Percentiles rank a stretch among this genome's conserved stretches.
phyloP scores from a whole-genome alignment of 2,329 filamentous ascomycete species.

The Fusarium transvaalense region DNA sequence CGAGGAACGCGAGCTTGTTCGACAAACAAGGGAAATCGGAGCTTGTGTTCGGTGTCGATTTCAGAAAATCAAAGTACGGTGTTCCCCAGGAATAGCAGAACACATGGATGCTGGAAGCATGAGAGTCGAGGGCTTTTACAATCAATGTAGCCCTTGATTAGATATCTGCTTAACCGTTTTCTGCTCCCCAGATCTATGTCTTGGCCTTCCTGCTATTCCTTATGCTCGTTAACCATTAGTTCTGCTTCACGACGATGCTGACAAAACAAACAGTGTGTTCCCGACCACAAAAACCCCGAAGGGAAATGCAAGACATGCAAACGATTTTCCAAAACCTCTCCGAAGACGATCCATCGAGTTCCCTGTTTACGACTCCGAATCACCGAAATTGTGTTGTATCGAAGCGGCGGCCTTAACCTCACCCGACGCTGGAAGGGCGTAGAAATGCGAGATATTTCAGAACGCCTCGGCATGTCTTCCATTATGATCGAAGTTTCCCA shows the following conservation, averaged over 20 bases:
- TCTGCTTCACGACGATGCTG: neutral
- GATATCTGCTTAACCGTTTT: neutral
- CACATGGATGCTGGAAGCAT: neutral
- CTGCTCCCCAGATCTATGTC: neutral
- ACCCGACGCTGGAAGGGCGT: slow-evolving; percentile 59
- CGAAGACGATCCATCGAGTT: slow-evolving; percentile 61
- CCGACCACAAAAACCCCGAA: slow-evolving; percentile 49
- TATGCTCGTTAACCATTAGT: neutral
- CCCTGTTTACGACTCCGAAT: slow-evolving; percentile 61
- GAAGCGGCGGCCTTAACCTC: slow-evolving; percentile 58
- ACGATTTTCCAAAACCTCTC: slow-evolving; percentile 55
- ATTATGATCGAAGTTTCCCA: slow-evolving; percentile 56
- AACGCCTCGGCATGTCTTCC: slow-evolving; percentile 48
- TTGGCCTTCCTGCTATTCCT: neutral
- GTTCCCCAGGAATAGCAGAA: neutral
- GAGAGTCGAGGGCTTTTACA: neutral
- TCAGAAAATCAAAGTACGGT: slow-evolving; percentile 41
- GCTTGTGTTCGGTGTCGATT: slow-evolving; percentile 43
- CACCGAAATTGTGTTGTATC: slow-evolving; percentile 56
- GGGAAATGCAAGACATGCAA: slow-evolving; percentile 58
- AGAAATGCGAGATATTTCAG: slow-evolving; percentile 57
- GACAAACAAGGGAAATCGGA: slow-evolving; percentile 7
- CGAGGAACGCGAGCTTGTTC: slow-evolving; percentile 2
- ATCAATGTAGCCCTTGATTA: neutral
- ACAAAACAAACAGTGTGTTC: slow-evolving; percentile 53